Evolutionary conservation across 1,284 basidiomycete genomes (phyloP), one percentile per base, ranked within the genome.

Genomic region (Golubevia sp.): DNA sequence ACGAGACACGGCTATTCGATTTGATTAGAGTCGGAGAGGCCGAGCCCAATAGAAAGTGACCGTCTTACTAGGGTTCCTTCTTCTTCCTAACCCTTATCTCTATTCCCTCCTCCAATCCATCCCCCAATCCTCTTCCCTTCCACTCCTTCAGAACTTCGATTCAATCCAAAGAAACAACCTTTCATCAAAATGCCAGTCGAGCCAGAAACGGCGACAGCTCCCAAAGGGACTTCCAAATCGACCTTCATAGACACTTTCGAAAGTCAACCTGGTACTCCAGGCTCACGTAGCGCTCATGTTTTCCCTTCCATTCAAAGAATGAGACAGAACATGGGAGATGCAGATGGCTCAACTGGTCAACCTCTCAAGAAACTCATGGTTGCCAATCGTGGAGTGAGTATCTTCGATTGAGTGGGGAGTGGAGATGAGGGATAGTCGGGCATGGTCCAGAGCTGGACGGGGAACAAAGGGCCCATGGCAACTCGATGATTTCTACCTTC

Each of bases 311-410:
- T 80, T 53, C 74, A 79, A 66, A 67, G 71, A 49, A 76, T 76
- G 63, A 64, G 76, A 20, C 70, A 68, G 62, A 67, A 65, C 65
- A 69, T 77, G 67, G 62, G 21, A 6, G 30, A 25, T 26, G 21
- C 49, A 34, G 30, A 49, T 13, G 64, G 54, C 50, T 51, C 64
- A n/a, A 60, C 63, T 13, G 61, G 68, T 18, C 70, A 67, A 34
- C 71, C 71, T 7, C 64, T 74, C 55, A 75, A 77, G 67, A 79
- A 79, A 67, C 72, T 82, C 61, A 71, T 82, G 70, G 79, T 82
- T 25, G 79, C 79, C 54, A 82, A 82, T 67, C 73, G 79, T 55
- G 79, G 79, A 68, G 79, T 73, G 61, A 59, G 71, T 73, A 27
- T 44, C 55, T 6, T 53, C 56, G 23, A 48, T 21, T n/a, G 57